A percentile compares a stretch with the other conserved stretches of the same genome.
Conservation (phyloP, 2,329 filamentous ascomycete species). For the Furcasterigmium furcatum region DNA sequence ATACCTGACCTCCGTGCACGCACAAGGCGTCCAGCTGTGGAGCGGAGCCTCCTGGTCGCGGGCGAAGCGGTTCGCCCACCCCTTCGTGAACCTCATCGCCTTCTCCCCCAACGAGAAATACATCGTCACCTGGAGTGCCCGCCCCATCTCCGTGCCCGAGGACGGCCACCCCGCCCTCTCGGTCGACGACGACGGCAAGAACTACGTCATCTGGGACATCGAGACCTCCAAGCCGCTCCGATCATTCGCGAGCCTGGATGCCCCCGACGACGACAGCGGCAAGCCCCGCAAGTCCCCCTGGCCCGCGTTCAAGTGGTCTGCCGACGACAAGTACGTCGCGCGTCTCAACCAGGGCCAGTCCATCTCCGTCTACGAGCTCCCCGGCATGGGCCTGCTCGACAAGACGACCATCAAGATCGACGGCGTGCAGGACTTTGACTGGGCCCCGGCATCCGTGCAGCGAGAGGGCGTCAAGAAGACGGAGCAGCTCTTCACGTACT, state of each 20-base stretch:
- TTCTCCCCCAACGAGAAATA: conserved; percentile 94
- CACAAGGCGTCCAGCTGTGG: conserved; percentile 96
- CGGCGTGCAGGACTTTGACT: conserved; percentile 96
- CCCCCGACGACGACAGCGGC: conserved; percentile 63
- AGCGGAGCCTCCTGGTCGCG: conserved; percentile 86
- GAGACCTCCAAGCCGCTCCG: conserved; percentile 84
- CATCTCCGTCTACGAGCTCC: conserved; percentile 88
- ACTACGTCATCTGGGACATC: conserved; percentile 98
- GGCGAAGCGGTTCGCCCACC: conserved; percentile 90
- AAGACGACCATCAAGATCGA: conserved; percentile 95
- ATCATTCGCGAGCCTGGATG: conserved; percentile 88
- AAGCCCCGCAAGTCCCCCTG: conserved; percentile 91
- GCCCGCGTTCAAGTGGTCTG: conserved; percentile 99
- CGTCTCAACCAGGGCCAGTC: conserved; percentile 83
- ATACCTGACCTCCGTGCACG: conserved; percentile 90
- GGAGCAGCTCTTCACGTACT: conserved; percentile 97
- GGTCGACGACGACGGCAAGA: conserved; percentile 95
- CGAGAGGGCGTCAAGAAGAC: conserved; percentile 86
- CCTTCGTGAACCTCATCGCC: conserved; percentile 91
- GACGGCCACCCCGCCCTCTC: conserved; percentile 79
- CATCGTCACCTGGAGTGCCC: conserved; percentile 93
- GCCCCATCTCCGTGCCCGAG: conserved; percentile 89
- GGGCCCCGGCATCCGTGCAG: conserved; percentile 80
- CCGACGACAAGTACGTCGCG: conserved; percentile 95
- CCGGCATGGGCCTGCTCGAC: conserved; percentile 84